Evolutionary conservation across 2,329 filamentous ascomycete species (phyloP).

Genomic region (Onygenales sp.): DNA sequence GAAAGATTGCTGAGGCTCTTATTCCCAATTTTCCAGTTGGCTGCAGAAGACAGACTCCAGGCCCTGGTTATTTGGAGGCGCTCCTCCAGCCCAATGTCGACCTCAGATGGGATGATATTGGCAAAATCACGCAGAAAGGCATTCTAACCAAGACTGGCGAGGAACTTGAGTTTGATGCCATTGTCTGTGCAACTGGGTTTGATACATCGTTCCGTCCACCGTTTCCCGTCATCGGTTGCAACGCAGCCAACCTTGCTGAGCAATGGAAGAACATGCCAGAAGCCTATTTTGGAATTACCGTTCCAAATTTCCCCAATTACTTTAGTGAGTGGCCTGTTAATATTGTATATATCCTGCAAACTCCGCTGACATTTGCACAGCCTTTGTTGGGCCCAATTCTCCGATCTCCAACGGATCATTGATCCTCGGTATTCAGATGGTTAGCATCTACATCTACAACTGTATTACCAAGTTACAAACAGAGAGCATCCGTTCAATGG

Average conservation of each 20-base stretch:
- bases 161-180: slow-evolving; percentile 12
- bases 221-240: background rate
- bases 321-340: background rate
- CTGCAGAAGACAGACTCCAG: slow-evolving; percentile 29
- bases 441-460: background rate
- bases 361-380: too few relatives aligned
- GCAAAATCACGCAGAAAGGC: slow-evolving; percentile 10
- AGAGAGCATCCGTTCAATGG: background rate
- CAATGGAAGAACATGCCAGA: background rate
- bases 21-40: slow-evolving; percentile 24
- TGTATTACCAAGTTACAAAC: background rate
- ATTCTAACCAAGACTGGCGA: slow-evolving; percentile 14
- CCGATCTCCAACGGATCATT: slow-evolving; percentile 6
- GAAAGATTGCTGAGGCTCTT: slow-evolving; percentile 10
- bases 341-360: too few relatives aligned
- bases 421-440: slow-evolving; percentile 1
- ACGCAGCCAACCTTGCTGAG: background rate
- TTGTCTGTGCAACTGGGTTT: slow-evolving; percentile 31
- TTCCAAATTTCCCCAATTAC: background rate
- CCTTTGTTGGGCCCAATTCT: slow-evolving; percentile 2
- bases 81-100: slow-evolving; percentile 14
- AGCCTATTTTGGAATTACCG: slow-evolving; percentile 2
- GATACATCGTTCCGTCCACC: slow-evolving; percentile 15
- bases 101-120: slow-evolving; percentile 8
- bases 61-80: slow-evolving; percentile 23